Conservation (phyloP, 2,329 filamentous ascomycete genomes). For the Nemania abortiva region DNA sequence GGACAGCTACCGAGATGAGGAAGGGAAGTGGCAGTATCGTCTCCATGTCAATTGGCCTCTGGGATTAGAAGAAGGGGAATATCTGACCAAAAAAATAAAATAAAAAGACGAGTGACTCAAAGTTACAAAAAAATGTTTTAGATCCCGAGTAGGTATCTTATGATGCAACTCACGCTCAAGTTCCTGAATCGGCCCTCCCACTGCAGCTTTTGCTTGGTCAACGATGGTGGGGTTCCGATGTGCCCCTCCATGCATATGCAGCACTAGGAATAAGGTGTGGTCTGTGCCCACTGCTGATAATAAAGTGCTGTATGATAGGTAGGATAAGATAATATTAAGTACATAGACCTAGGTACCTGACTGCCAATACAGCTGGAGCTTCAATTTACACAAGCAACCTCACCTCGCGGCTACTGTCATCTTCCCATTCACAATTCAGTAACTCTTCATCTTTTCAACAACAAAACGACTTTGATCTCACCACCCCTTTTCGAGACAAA, state of each 20-base stretch:
- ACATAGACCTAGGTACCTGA: neutral
- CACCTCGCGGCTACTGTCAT: neutral
- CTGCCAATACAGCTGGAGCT: neutral
- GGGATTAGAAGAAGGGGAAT: neutral
- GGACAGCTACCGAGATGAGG: conserved; percentile 68
- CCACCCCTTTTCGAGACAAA: neutral
- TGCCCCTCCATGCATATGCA: conserved; percentile 40
- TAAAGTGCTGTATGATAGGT: neutral
- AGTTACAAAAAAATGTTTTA: conserved; percentile 4
- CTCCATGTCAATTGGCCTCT: conserved; percentile 62
- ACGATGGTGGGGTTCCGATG: conserved; percentile 45
- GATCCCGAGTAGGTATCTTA: conserved; percentile 15
- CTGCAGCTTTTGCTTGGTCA: conserved; percentile 38
- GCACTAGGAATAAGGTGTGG: neutral
- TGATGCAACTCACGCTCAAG: conserved; percentile 33
- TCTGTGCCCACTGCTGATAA: conserved; percentile 24
- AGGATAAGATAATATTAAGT: neutral
- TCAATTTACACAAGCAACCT: neutral
- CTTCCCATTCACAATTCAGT: neutral
- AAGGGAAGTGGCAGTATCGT: conserved; percentile 74
- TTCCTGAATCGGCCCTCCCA: conserved; percentile 40
- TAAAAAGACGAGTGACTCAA: conserved; percentile 24
- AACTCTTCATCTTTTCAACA: neutral
- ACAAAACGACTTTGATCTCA: neutral
- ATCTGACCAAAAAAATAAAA: neutral